Evolutionary conservation across 2,329 filamentous ascomycete genomes (phyloP), one percentile per base, ranked within the genome.

Genomic region (Ophiosphaerella korrae): DNA sequence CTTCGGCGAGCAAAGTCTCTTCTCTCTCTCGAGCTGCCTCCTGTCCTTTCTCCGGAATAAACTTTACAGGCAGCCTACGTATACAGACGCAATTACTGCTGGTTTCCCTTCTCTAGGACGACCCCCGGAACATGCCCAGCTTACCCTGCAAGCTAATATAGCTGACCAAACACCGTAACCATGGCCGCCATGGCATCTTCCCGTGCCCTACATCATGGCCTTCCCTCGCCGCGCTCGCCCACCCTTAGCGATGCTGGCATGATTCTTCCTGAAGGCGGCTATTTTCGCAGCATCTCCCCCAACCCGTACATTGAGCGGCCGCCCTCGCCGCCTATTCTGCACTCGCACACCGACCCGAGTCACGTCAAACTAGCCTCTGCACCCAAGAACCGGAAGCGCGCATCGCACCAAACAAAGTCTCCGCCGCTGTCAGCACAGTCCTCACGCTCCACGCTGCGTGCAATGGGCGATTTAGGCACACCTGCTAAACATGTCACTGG

Each of bases 241-340:
- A 96, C 92, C 2, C 79, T 97, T 66, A 95, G 91, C 48, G 95
- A 96, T 73, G 91, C 92, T 45, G 92, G 96, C 72, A 92, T 96
- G 90, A 96, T 97, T 65, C 78, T 97, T 45, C 92, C 92, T 53
- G 86, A 88, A 46, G 57, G 57, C 46, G 57, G 57, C 45, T 54
- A 57, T 41, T 51, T 60, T 37, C 72, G 71, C 78, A 71, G 75
- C 82, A 67, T 78, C 80, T 70, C 77, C 80, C 68, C 75, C 65
- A 74, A 75, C 67, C 76, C 81, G 50, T 80, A 80, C 53, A 78
- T 81, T 18, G 62, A 64, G 50, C 75, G 76, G 33, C 70, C 80
- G 32, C 78, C 77, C 18, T 75, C 77, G 58, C 72, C 72, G 16
- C 63, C 71, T 4, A 63, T 53, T 12, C 58, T 74, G 42, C 69